Percentiles rank a stretch among this genome's conserved stretches.
phyloP scores from a whole-genome alignment of 2,329 filamentous ascomycete genomes.

The Botrytis fabae region DNA sequence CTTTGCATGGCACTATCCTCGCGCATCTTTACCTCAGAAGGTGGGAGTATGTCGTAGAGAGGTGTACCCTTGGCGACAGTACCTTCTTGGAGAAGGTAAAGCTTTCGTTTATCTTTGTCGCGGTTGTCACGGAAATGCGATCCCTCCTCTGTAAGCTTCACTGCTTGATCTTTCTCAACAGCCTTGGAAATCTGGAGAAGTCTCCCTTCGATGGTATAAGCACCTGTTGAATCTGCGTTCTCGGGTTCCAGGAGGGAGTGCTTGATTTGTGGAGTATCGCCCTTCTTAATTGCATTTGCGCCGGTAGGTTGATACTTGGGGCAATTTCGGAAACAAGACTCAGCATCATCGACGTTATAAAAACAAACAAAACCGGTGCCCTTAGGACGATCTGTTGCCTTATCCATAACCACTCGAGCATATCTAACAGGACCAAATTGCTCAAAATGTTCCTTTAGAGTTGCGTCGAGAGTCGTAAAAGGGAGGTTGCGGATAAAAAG shows the following conservation, averaged over 20 bases:
- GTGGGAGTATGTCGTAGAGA: slow-evolving; percentile 73
- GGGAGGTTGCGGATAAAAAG: slow-evolving; percentile 94
- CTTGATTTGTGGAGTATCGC: slow-evolving; percentile 52
- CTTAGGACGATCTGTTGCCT: slow-evolving; percentile 78
- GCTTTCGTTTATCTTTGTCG: slow-evolving; percentile 84
- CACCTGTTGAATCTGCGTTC: slow-evolving; percentile 74
- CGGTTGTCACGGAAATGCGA: slow-evolving; percentile 60
- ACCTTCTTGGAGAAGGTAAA: slow-evolving; percentile 87
- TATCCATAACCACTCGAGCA: slow-evolving; percentile 87
- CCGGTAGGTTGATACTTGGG: slow-evolving; percentile 57
- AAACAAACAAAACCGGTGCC: slow-evolving; percentile 97
- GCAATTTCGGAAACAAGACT: slow-evolving; percentile 71
- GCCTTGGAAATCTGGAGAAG: slow-evolving; percentile 82
- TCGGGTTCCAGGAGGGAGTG: slow-evolving; percentile 89
- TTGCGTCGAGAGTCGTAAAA: slow-evolving; percentile 81
- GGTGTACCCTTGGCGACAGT: slow-evolving; percentile 75
- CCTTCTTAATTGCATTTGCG: slow-evolving; percentile 40
- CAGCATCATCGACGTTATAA: slow-evolving; percentile 72
- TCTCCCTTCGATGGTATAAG: slow-evolving; percentile 88
- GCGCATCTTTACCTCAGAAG: slow-evolving; percentile 81
- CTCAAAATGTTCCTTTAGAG: slow-evolving; percentile 81
- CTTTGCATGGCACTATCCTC: slow-evolving; percentile 85
- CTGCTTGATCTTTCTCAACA: slow-evolving; percentile 79
- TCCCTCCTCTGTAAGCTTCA: slow-evolving; percentile 70
- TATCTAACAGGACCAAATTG: slow-evolving; percentile 88